These are phyloP conservation scores for Solanum lycopersicoides DNA, from an alignment of 257 asterid genomes.

Conservation along the genomic window DNA sequence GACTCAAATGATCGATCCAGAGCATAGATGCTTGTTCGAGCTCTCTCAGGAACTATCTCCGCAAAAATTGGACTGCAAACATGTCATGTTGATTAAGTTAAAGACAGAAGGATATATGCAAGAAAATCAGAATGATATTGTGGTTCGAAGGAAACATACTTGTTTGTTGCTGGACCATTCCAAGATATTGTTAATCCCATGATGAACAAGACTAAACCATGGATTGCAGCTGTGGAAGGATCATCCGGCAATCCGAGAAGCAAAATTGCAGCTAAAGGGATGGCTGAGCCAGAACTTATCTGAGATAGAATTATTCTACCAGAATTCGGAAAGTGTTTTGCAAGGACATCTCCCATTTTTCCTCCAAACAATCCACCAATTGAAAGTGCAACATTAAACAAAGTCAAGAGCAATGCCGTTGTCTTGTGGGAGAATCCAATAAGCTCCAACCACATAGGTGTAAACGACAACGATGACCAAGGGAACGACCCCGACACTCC, in stretches of 20 bases:
- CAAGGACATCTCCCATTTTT: conserved; percentile 71
- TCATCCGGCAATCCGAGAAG: conserved; percentile 62
- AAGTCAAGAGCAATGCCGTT: conserved; percentile 50
- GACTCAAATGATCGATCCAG: conserved; percentile 30
- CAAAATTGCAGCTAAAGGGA: conserved; percentile 66
- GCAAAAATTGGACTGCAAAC: background rate
- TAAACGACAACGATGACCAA: conserved; percentile 2
- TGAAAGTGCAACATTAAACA: conserved; percentile 54
- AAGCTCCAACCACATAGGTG: conserved; percentile 11
- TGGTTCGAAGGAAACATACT: conserved; percentile 21
- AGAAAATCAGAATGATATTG: background rate
- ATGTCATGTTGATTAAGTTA: background rate
- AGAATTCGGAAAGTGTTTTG: conserved; percentile 51
- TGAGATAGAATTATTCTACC: conserved; percentile 73
- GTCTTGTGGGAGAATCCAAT: conserved; percentile 37
- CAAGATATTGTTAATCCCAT: conserved; percentile 62
- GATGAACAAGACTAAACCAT: conserved; percentile 56
- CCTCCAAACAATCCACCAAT: conserved; percentile 79
- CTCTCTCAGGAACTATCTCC: background rate
- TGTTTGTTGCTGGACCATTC: conserved; percentile 87
- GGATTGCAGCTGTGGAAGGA: conserved; percentile 39
- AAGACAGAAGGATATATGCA: background rate
- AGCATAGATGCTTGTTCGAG: background rate
- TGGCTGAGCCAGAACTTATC: conserved; percentile 70
- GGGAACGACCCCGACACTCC: conserved; percentile 4